Evolutionary conservation across 2,329 filamentous ascomycete species (phyloP), one percentile per base, ranked within the genome.

Genomic region (Lanzia echinophila): DNA sequence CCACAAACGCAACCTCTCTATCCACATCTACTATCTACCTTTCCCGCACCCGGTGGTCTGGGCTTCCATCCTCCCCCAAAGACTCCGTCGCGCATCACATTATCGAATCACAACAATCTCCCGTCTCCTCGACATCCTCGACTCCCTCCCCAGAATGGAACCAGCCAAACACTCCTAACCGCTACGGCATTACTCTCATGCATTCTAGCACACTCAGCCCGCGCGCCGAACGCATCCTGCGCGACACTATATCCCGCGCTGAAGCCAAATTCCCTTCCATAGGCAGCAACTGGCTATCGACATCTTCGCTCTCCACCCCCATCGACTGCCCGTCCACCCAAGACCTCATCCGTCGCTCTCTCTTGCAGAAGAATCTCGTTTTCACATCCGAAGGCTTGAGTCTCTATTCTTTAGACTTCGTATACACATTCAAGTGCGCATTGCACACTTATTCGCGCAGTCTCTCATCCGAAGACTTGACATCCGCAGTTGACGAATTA

Each of bases 401-500:
- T 0, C 69, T 87, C 7, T 66, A 84, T 13, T 75, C 80, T 0
- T 73, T 85, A 11, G 83, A 86, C 66, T 75, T 80, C 47, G 67
- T 84, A 44, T 87, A 84, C 69, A 82, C 79, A 41, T 81, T 87
- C 70, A 84, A 84, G 66, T 73, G 74, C 45, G 79, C 81, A 1
- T 72, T 86, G 11, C 74, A 78, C 17, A 75, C 75, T 58, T 84
- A 84, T 65, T 74, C 78, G 4, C 73, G 72, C 54, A 75, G 73
- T 64, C 71, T 64, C 4, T 53, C 60, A 0, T 50, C 54, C 11
- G n/a, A 19, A 2, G 56, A 63, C 19, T 73, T 85, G 8, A 79
- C 83, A 60, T 76, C 82, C 46, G 80, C 82, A 28, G 79, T 86
- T 46, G 81, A 85, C 65, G 81, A 83, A 64, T 72, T 86, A 36